Evolutionary conservation across 495 filamentous ascomycete genomes (phyloP).

Genomic region (Tuber microsphaerosporum): DNA sequence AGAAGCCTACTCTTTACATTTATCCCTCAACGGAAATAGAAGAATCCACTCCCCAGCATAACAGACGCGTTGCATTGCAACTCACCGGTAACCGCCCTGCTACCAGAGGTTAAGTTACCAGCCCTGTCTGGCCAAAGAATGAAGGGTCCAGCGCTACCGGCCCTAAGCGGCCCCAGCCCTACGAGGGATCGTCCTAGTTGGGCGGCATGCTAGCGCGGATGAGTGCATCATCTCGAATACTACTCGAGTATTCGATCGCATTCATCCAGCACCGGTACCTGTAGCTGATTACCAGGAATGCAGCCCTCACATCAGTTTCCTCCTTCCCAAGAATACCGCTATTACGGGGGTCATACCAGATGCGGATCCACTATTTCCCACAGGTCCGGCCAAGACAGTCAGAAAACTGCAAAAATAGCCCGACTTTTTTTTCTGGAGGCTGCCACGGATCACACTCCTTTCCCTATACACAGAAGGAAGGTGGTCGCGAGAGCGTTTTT

Average conservation of each 20-base stretch:
- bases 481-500: slow-evolving; percentile 2
- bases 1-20: not conserved
- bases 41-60: not conserved
- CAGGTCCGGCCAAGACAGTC: slow-evolving; percentile 7
- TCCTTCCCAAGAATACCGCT: not conserved
- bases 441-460: slow-evolving; percentile 13
- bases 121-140: not conserved
- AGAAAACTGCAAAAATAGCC: slow-evolving; percentile 19
- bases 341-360: slow-evolving; percentile 22
- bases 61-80: not conserved
- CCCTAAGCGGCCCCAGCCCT: not conserved
- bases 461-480: slow-evolving; percentile 3
- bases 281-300: not conserved
- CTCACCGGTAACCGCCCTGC: not conserved
- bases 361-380: slow-evolving; percentile 19
- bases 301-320: not conserved
- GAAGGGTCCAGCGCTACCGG: not conserved
- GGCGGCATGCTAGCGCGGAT: not conserved
- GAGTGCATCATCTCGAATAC: not conserved
- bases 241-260: not conserved
- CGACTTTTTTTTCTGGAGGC: not conserved
- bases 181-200: not conserved
- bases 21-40: not conserved
- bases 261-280: not conserved
- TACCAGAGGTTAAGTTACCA: not conserved